Percentiles rank a stretch among this genome's conserved stretches.
These are phyloP conservation scores for Manihot esculenta DNA, from an alignment of 441 rosid species.

Conservation along the genomic window DNA sequence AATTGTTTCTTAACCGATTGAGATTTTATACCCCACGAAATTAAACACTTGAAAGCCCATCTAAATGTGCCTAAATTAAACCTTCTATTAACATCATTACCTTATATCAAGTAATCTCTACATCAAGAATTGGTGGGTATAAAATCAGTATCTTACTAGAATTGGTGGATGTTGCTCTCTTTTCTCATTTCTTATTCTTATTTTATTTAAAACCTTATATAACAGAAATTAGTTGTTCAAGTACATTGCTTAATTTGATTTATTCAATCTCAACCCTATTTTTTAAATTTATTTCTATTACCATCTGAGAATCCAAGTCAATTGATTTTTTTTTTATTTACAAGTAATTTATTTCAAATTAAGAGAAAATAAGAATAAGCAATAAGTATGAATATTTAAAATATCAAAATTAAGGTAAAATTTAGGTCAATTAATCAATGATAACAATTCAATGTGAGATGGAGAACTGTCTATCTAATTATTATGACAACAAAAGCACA, in stretches of 20 bases:
- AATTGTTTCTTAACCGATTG: conserved; percentile 44
- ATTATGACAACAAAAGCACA: no score
- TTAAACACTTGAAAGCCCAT: conserved; percentile 37
- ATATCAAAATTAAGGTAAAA: no score
- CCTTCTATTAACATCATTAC: conserved; percentile 23
- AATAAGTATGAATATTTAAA: no score
- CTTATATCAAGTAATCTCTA: conserved; percentile 26
- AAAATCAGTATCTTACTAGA: conserved; percentile 21
- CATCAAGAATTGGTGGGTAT: conserved; percentile 29
- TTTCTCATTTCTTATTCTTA: neutral
- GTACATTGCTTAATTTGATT: conserved; percentile 13
- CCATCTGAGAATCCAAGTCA: no score
- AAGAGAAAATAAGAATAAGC: no score
- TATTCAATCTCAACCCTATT: neutral
- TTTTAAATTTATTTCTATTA: no score
- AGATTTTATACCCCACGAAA: conserved; percentile 57
- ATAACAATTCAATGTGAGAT: no score
- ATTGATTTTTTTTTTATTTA: no score
- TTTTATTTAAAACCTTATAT: neutral
- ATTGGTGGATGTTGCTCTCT: conserved; percentile 28
- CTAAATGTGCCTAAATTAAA: conserved; percentile 28
- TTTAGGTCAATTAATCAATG: neutral
- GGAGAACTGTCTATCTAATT: no score
- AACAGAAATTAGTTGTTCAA: conserved; percentile 20
- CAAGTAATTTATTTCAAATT: no score